These are phyloP conservation scores for Pulveroboletus ravenelii DNA, from an alignment of 768 basidiomycete species.

Conservation along the genomic window DNA sequence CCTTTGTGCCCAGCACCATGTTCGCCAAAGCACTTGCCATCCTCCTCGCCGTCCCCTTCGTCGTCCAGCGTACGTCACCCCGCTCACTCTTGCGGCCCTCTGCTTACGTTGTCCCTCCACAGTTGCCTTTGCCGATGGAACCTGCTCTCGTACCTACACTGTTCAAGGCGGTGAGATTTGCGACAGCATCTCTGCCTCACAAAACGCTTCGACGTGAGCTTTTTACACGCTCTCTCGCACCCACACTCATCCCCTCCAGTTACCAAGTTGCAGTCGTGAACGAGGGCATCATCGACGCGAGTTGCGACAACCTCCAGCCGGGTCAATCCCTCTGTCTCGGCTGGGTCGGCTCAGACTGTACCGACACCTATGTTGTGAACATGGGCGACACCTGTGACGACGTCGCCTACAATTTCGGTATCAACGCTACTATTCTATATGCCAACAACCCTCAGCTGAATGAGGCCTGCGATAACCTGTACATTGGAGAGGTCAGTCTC, in stretches of 20 bases:
- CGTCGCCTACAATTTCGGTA: slow-evolving; percentile 35
- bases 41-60: slow-evolving; percentile 43
- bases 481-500: slow-evolving; percentile 63
- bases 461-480: slow-evolving; percentile 56
- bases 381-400: slow-evolving; percentile 55
- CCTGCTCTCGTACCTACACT: slow-evolving; percentile 58
- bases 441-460: slow-evolving; percentile 75
- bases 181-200: slow-evolving; percentile 62
- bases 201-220: slow-evolving; percentile 61
- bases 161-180: slow-evolving; percentile 61
- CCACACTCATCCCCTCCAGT: slow-evolving; percentile 31
- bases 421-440: slow-evolving; percentile 53
- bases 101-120: slow-evolving; percentile 1
- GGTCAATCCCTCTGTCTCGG: slow-evolving; percentile 60
- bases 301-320: slow-evolving; percentile 56
- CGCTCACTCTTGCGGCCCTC: neutral
- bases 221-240: neutral
- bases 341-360: slow-evolving; percentile 54
- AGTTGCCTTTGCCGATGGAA: slow-evolving; percentile 23
- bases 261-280: slow-evolving; percentile 74
- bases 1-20: slow-evolving; percentile 28
- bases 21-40: slow-evolving; percentile 35
- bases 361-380: slow-evolving; percentile 51
- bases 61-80: slow-evolving; percentile 39
- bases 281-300: slow-evolving; percentile 40